A percentile compares a stretch with the other conserved stretches of the same genome.
These are phyloP conservation scores for Erysimum pusillum DNA, from an alignment of 441 rosid genomes.

Conservation along the genomic window DNA sequence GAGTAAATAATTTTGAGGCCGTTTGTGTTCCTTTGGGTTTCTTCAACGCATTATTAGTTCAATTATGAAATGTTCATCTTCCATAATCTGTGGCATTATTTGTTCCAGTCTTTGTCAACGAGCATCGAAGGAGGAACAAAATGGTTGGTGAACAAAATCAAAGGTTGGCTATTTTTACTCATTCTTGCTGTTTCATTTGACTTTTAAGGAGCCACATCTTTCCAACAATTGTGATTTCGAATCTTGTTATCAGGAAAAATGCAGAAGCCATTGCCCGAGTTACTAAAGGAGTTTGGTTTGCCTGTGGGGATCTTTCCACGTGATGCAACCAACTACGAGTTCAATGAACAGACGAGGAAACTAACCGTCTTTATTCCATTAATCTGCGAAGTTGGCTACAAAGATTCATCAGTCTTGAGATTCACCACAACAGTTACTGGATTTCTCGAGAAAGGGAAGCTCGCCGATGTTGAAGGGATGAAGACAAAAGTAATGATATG, in stretches of 20 bases:
- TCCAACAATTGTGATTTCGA: neutral
- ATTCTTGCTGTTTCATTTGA: conserved; percentile 9
- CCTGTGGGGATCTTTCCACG: conserved; percentile 95
- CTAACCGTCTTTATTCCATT: conserved; percentile 78
- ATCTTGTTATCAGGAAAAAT: conserved; percentile 63
- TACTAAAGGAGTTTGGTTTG: conserved; percentile 77
- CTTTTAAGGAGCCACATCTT: conserved; percentile 8
- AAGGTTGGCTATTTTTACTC: conserved; percentile 59
- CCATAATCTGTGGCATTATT: conserved; percentile 11
- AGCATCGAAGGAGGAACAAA: conserved; percentile 91
- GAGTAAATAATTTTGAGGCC: neutral
- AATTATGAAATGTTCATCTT: conserved; percentile 19
- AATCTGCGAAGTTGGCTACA: conserved; percentile 80
- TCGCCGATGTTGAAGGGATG: conserved; percentile 84
- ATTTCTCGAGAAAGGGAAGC: conserved; percentile 73
- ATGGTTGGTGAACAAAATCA: conserved; percentile 89
- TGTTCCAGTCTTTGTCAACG: conserved; percentile 66
- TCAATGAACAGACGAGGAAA: conserved; percentile 81
- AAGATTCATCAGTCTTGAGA: conserved; percentile 82
- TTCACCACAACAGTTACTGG: conserved; percentile 87
- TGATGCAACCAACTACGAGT: conserved; percentile 85
- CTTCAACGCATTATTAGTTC: neutral
- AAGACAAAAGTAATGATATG: conserved; percentile 93
- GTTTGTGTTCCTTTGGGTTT: neutral
- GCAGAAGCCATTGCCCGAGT: conserved; percentile 72